phyloP scores from a whole-genome alignment of 2,329 filamentous ascomycete species.

The Botrytis aclada region DNA sequence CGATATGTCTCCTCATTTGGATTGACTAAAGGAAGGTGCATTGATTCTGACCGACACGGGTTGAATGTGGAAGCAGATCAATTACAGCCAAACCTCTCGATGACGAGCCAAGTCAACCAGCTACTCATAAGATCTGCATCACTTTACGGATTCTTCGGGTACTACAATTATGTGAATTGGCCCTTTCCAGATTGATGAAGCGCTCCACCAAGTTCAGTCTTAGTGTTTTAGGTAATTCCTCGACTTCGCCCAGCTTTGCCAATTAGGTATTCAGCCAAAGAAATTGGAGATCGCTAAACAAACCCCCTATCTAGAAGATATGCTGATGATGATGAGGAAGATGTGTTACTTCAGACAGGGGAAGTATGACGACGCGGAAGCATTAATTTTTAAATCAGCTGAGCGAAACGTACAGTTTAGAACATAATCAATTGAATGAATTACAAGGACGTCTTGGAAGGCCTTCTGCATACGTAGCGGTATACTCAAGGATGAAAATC shows the following conservation, averaged over 20 bases:
- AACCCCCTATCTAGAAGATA: neutral
- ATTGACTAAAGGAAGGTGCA: neutral
- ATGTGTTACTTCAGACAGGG: neutral
- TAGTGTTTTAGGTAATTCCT: too few species aligned
- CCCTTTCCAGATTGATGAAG: neutral
- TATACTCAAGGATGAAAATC: neutral
- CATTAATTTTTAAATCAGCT: neutral
- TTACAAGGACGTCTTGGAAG: neutral
- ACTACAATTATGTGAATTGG: neutral
- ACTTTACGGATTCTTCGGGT: neutral
- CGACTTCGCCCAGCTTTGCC: neutral
- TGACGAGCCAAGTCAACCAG: neutral
- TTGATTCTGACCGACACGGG: neutral
- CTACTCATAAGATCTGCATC: neutral
- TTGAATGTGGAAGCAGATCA: neutral
- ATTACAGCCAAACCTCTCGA: neutral
- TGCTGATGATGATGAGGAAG: neutral
- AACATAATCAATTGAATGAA: neutral
- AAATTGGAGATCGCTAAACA: neutral
- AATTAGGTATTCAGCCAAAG: neutral
- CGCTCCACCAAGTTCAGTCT: neutral
- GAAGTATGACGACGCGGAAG: neutral
- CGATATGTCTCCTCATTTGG: neutral
- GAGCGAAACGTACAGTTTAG: neutral
- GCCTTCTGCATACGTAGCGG: neutral